Base-by-base conservation (phyloP, 2,329 filamentous ascomycete genomes). In the Hypoxylon sp. region DNA sequence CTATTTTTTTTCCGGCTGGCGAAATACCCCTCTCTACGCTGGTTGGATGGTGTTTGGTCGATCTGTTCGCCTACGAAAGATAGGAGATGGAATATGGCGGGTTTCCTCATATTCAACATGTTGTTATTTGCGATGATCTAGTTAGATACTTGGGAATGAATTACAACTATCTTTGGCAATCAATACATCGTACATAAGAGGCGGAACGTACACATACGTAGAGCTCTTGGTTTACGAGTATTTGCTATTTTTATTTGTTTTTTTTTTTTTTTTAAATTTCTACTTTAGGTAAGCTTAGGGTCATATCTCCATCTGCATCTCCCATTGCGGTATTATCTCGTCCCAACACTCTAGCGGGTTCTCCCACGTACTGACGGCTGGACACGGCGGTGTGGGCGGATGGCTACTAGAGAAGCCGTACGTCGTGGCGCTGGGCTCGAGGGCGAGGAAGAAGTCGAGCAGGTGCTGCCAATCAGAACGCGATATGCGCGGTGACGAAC, bases 391-490 rank as follows among this genome's bases (percentile, higher is more conserved):
- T 3, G 54, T 63, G 4, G 63, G 54, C 6, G 65, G 48, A 50
- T 66, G 48, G 54, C 60, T 54, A 44, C 29, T 50, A 13, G 42
- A 47, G 11, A 69, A 59, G 14, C 66, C 62, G 47, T 69, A 59
- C 5, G 59, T 62, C 5, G 59, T 26, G 4, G 37, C 52, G 39
- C 53, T 69, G 3, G 70, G 52, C 46, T 70, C 72, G 19, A 74
- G 67, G 19, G 59, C 51, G 5, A 65, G 48, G 50, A 71, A 74
- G 52, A 69, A 70, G 19, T 63, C 65, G 51, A 73, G 58, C 9
- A 74, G 69, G 13, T 63, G 69, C 2, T 66, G 63, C 67, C 71
- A 69, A 59, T 74, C 72, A 42, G 69, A 50, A 4, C 63, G 62
- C 22, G 67, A 66, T 17, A 74, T 66, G 5, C 63, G 67, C 13